Conservation (phyloP, 306 rosid genomes). For the Cercis canadensis region DNA sequence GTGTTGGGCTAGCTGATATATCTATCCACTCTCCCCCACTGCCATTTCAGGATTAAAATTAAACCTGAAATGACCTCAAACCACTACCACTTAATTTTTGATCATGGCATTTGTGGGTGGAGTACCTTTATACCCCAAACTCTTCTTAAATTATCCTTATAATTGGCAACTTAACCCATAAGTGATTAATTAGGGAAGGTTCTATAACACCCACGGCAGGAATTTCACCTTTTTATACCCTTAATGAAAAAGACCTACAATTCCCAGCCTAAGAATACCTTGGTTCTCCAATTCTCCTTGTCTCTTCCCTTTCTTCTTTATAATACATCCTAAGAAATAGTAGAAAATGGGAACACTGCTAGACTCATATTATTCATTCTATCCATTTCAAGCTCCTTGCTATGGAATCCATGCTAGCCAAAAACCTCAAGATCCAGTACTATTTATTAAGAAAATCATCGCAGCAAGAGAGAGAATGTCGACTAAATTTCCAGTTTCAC, state of each 20-base stretch:
- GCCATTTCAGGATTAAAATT: conserved; percentile 29
- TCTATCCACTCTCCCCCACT: conserved; percentile 25
- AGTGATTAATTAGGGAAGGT: conserved; percentile 44
- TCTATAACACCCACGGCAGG: conserved; percentile 31
- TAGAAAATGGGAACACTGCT: conserved; percentile 3
- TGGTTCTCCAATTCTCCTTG: conserved; percentile 23
- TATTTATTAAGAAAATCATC: too few relatives aligned
- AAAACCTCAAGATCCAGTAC: too few relatives aligned
- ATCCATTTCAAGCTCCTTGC: too few relatives aligned
- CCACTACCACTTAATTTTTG: conserved; percentile 30
- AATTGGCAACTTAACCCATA: conserved; percentile 19
- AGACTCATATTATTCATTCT: too few relatives aligned
- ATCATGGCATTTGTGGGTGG: conserved; percentile 40
- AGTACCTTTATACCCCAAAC: conserved; percentile 53
- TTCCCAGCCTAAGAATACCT: conserved; percentile 22
- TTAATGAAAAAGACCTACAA: conserved; percentile 29
- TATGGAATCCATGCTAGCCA: too few relatives aligned
- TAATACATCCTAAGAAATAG: conserved; percentile 10
- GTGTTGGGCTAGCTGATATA: not conserved
- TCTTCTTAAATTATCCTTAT: conserved; percentile 20
- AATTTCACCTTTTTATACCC: conserved; percentile 42
- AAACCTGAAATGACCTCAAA: conserved; percentile 53
- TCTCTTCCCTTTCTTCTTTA: conserved; percentile 15
- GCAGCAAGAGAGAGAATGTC: too few relatives aligned
- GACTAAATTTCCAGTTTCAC: too few relatives aligned